A percentile compares a stretch with the other conserved stretches of the same genome.
Evolutionary conservation across 352 stramenopile genomes (phyloP).

Genomic region (Phytophthora litchii): DNA sequence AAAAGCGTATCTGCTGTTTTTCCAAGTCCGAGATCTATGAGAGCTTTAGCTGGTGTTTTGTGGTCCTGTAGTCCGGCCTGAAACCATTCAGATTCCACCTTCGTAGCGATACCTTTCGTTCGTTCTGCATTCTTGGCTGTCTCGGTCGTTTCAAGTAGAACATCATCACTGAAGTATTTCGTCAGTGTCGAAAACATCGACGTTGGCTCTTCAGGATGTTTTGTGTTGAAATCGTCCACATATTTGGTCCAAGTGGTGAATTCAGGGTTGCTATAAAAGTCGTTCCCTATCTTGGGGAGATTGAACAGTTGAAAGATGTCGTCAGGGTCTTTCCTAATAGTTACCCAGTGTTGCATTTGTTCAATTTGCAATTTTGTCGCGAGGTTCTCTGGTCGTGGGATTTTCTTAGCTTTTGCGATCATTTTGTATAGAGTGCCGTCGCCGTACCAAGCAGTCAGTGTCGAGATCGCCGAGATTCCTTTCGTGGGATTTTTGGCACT

Average conservation of each 20-base stretch:
- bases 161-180: not conserved
- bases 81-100: constrained; percentile 1
- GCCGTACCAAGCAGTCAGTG: not conserved
- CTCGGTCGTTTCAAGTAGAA: not conserved
- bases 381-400: not conserved
- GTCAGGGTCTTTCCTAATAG: not conserved
- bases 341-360: constrained; percentile 1
- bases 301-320: not conserved
- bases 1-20: not conserved
- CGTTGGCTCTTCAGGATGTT: not conserved
- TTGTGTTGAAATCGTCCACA: constrained; percentile 7
- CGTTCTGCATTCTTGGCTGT: not conserved
- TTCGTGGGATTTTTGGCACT: constrained; percentile 1
- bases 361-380: constrained; percentile 1
- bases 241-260: constrained; percentile 8
- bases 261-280: not conserved
- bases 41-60: constrained; percentile 1
- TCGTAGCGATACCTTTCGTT: not conserved
- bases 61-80: not conserved
- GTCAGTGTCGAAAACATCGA: not conserved
- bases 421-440: constrained; percentile 1
- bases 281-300: not conserved
- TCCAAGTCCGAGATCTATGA: not conserved
- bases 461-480: not conserved
- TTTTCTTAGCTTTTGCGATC: not conserved